phyloP scores from a whole-genome alignment of 768 basidiomycete genomes.

The Neoboletus magnificus region DNA sequence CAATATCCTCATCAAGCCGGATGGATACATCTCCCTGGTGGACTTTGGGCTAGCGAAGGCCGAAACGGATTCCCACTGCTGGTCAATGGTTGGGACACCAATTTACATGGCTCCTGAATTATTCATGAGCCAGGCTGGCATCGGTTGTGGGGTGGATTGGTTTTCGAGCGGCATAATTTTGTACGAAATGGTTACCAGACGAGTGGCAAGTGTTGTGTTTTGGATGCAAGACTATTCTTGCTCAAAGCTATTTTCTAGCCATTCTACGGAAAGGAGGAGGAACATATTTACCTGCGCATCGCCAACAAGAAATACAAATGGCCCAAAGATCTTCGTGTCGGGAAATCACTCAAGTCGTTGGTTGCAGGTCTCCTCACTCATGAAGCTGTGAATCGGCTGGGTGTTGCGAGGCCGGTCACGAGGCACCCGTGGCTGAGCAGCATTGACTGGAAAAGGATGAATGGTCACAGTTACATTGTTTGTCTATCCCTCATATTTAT shows the following conservation, averaged over 20 bases:
- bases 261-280: conserved; percentile 27
- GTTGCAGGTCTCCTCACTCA: conserved; percentile 40
- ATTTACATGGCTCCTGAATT: conserved; percentile 52
- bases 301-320: conserved; percentile 34
- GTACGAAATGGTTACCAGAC: conserved; percentile 50
- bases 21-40: conserved; percentile 52
- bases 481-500: conserved; percentile 16
- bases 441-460: conserved; percentile 49
- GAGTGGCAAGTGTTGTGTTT: conserved; percentile 26
- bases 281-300: conserved; percentile 27
- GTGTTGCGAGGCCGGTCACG: conserved; percentile 34
- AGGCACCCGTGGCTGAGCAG: conserved; percentile 44
- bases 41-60: conserved; percentile 47
- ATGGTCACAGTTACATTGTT: conserved; percentile 43
- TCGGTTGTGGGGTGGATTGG: conserved; percentile 47
- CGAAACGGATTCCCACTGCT: conserved; percentile 14
- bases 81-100: conserved; percentile 44
- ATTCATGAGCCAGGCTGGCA: conserved; percentile 18
- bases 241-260: conserved; percentile 12
- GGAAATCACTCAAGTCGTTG: conserved; percentile 42
- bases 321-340: conserved; percentile 36
- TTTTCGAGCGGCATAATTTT: conserved; percentile 50
- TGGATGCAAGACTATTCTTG: not conserved
- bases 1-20: conserved; percentile 52
- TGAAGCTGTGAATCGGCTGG: conserved; percentile 39